A percentile compares a stretch with the other conserved stretches of the same genome.
Conservation (phyloP, 116 monocot species). For the Iris pallida region DNA sequence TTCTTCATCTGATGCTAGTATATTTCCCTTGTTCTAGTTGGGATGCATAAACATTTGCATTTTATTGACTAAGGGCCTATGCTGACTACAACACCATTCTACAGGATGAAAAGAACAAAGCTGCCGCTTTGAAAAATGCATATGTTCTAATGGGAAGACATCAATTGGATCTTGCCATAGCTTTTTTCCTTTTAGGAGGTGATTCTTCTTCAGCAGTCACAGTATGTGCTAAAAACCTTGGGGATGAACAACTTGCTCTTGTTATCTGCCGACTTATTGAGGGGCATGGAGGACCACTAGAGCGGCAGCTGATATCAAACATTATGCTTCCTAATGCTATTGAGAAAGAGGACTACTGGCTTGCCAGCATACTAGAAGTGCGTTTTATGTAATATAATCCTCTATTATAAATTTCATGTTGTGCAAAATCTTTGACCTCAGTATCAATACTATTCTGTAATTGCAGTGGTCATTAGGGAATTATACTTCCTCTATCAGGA, state of each 20-base stretch:
- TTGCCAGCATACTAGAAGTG: slow-evolving; percentile 82
- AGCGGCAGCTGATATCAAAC: slow-evolving; percentile 63
- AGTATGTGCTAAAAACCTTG: slow-evolving; percentile 95
- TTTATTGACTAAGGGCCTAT: background rate
- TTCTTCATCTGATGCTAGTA: background rate
- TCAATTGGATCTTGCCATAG: slow-evolving; percentile 82
- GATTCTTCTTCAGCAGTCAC: slow-evolving; percentile 82
- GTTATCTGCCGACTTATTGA: slow-evolving; percentile 86
- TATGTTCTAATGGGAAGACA: slow-evolving; percentile 98
- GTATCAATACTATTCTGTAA: slow-evolving; percentile 10
- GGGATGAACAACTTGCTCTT: slow-evolving; percentile 93
- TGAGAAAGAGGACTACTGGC: slow-evolving; percentile 75
- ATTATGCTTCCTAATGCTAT: slow-evolving; percentile 71
- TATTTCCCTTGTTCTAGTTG: background rate
- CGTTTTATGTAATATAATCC: slow-evolving; percentile 5
- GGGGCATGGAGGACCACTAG: slow-evolving; percentile 76
- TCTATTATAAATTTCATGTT: background rate
- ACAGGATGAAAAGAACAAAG: slow-evolving; percentile 95
- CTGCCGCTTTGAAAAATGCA: slow-evolving; percentile 97
- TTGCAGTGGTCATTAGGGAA: slow-evolving; percentile 90
- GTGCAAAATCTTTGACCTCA: background rate
- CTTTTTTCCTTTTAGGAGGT: slow-evolving; percentile 90
- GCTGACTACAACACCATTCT: background rate
- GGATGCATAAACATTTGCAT: background rate
- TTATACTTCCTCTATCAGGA: slow-evolving; percentile 43